Evolutionary conservation across 1,284 basidiomycete species (phyloP), one percentile per base, ranked within the genome.

Genomic region (Tilletiopsis washingtonensis): DNA sequence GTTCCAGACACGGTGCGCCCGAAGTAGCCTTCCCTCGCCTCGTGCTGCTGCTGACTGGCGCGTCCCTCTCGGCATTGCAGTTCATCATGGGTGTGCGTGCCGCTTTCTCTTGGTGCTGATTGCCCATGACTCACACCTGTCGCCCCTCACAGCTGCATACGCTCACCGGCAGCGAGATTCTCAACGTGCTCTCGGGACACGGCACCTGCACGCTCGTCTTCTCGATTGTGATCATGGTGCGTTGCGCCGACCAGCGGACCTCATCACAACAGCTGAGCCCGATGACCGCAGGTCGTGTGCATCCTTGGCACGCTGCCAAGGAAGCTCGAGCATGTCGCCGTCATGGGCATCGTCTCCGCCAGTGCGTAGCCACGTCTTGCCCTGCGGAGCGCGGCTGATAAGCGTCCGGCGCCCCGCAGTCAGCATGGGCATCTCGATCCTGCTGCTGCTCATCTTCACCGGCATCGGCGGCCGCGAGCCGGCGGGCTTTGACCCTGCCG

Each of bases 111-210:
- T n/a, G n/a, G n/a, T n/a, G n/a, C n/a, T n/a, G n/a, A n/a, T n/a
- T n/a, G n/a, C n/a, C n/a, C n/a, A n/a, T n/a, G n/a, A n/a, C n/a
- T n/a, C n/a, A n/a, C n/a, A n/a, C n/a, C n/a, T n/a, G n/a, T n/a
- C n/a, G n/a, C n/a, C n/a, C n/a, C n/a, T n/a, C n/a, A n/a, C n/a
- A n/a, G n/a, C n/a, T n/a, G 12, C 66, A 69, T 38, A 67, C 62
- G 1, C 47, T 69, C 3, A 69, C 62, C 3, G 75, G 75, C 1
- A 74, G 76, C 1, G 70, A 74, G 47, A 68, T 84, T 49, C 49
- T 69, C 29, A 84, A 84, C 75, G 82, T 81, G 0, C 75, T 84
- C 3, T 78, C 79, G 1, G 75, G 80, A 57, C 78, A 77, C n/a
- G 76, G 78, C 0, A 66, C 76, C 19, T 82, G 81, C 70, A 81